Conservation (phyloP, 106 monocot genomes). For the Phalaenopsis equestris region DNA sequence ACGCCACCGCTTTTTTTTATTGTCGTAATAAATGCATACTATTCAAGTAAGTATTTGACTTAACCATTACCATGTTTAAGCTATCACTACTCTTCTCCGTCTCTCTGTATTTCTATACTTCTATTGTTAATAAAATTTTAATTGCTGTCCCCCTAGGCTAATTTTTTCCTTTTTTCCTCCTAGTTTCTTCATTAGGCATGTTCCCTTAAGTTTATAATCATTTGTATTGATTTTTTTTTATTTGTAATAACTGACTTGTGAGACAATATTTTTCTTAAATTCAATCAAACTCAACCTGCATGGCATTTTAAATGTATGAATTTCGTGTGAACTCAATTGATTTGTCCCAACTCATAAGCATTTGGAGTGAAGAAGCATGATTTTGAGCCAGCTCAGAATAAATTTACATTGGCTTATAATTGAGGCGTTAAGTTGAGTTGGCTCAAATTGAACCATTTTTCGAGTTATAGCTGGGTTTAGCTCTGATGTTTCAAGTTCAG, state of each 20-base stretch:
- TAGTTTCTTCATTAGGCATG: not conserved
- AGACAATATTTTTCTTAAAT: not conserved
- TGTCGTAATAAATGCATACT: not conserved
- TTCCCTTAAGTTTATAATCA: not conserved
- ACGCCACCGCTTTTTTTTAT: no score
- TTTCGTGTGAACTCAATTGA: not conserved
- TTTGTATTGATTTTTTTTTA: not conserved
- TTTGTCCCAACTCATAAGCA: not conserved
- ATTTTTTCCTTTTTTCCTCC: no score
- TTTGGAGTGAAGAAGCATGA: no score
- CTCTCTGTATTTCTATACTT: not conserved
- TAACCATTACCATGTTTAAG: not conserved
- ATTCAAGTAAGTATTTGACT: not conserved
- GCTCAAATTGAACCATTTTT: no score
- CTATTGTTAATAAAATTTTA: no score
- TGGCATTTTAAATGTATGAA: not conserved
- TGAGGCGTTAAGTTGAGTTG: no score
- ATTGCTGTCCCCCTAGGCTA: no score
- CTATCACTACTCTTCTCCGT: not conserved
- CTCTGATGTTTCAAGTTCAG: not conserved
- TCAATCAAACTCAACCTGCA: not conserved
- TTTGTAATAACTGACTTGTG: not conserved
- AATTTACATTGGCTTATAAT: no score
- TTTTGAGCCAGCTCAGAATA: no score
- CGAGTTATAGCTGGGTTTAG: no score